Evolutionary conservation across 2,329 filamentous ascomycete genomes (phyloP).

Genomic region (Claviceps purpurea): DNA sequence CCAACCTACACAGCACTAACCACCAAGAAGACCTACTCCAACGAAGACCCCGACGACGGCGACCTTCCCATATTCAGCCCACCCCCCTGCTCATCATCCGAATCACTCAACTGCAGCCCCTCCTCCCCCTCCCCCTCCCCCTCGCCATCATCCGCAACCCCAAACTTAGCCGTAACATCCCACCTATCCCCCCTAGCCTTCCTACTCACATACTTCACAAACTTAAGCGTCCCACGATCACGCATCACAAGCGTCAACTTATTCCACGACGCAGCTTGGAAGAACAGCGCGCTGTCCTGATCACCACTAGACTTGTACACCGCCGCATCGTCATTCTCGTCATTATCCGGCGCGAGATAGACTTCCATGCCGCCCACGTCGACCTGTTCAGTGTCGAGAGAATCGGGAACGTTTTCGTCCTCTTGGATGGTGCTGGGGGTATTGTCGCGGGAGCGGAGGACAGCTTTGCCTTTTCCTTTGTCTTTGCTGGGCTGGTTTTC

Average conservation of each 20-base stretch:
- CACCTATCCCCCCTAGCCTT: slow-evolving; percentile 78
- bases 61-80: too few species aligned
- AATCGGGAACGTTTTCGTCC: too few species aligned
- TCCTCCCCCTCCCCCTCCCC: slow-evolving; percentile 15
- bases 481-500: too few species aligned
- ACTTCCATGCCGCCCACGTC: slow-evolving; percentile 71
- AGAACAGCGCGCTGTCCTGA: slow-evolving; percentile 57
- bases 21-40: too few species aligned
- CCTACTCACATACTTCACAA: slow-evolving; percentile 89
- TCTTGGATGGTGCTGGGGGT: too few species aligned
- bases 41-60: too few species aligned
- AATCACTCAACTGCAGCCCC: slow-evolving; percentile 20
- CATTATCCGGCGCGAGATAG: slow-evolving; percentile 65
- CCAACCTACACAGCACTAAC: too few species aligned
- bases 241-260: slow-evolving; percentile 80
- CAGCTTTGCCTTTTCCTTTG: too few species aligned
- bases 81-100: slow-evolving; percentile 14
- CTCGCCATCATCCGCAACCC: slow-evolving; percentile 46
- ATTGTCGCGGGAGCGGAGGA: too few species aligned
- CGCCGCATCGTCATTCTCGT: slow-evolving; percentile 55
- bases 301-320: slow-evolving; percentile 79
- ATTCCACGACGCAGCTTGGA: slow-evolving; percentile 65
- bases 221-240: slow-evolving; percentile 74
- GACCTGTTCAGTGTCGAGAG: slow-evolving; percentile 11
- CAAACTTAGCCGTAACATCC: slow-evolving; percentile 74